phyloP scores from a whole-genome alignment of 2,329 filamentous ascomycete species.

The Ophiognomonia clavigignenti-juglandacearum region DNA sequence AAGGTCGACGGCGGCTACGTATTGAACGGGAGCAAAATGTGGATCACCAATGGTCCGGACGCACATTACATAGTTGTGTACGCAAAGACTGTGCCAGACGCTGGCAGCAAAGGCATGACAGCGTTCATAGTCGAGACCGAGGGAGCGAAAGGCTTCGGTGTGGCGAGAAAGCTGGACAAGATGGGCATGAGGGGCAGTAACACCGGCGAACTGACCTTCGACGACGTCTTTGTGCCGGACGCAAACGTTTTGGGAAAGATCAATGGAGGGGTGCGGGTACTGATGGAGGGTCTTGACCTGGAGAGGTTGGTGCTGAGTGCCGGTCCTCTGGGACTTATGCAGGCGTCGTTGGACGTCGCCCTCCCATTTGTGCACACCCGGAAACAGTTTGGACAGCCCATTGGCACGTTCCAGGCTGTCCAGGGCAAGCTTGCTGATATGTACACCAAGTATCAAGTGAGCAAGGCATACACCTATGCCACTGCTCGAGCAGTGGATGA shows the following conservation, averaged over 20 bases:
- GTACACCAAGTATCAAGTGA: slow-evolving; percentile 88
- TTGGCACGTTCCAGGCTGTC: slow-evolving; percentile 88
- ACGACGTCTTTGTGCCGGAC: slow-evolving; percentile 80
- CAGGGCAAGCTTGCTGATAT: slow-evolving; percentile 94
- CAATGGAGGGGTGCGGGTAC: slow-evolving; percentile 78
- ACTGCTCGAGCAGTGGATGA: slow-evolving; percentile 80
- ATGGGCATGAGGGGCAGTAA: slow-evolving; percentile 97
- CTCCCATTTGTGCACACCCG: slow-evolving; percentile 86
- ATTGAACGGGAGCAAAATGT: slow-evolving; percentile 94
- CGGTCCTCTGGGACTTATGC: slow-evolving; percentile 91
- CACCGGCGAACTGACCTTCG: slow-evolving; percentile 89
- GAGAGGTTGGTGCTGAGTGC: slow-evolving; percentile 89
- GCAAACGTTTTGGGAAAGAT: slow-evolving; percentile 76
- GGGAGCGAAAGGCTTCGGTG: slow-evolving; percentile 68
- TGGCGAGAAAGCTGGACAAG: slow-evolving; percentile 90
- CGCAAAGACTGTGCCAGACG: slow-evolving; percentile 81
- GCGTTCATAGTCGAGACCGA: slow-evolving; percentile 82
- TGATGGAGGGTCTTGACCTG: slow-evolving; percentile 95
- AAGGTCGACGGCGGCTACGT: slow-evolving; percentile 79
- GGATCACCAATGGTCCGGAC: slow-evolving; percentile 97
- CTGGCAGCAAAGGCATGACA: slow-evolving; percentile 84
- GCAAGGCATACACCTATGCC: slow-evolving; percentile 79
- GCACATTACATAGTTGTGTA: slow-evolving; percentile 95
- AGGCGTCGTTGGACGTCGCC: slow-evolving; percentile 78
- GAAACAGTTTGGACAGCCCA: slow-evolving; percentile 80